Base-by-base conservation (phyloP, 2,329 filamentous ascomycete genomes). In the Teratosphaeria epicoccoides region DNA sequence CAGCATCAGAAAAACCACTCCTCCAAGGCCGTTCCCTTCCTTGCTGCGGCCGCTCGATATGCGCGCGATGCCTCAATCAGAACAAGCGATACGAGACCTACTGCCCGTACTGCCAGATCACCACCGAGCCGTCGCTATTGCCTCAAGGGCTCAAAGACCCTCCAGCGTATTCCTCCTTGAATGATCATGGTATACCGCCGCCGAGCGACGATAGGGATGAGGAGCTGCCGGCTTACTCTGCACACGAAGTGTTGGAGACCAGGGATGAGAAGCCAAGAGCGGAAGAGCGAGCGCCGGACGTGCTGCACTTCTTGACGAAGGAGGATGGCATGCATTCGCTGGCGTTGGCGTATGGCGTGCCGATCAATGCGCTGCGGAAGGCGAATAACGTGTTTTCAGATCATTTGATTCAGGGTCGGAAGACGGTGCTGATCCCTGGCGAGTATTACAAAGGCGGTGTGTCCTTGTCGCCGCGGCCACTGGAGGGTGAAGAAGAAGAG, bases 41-140 rank as follows among this genome's bases (percentile, higher is more conserved):
- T 28, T 91, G 87, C 67, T 91, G 87, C 66, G 73, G 72, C 44
- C 78, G 87, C 50, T 73, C 81, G 37, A 85, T 91, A 62, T 93
- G 87, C 68, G 80, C 81, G 14, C 73, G 73, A 55, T 91, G 87
- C 68, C 78, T 87, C 60, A 71, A 79, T 64, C 83, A 78, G 46
- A 88, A 88, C 64, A 71, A 75, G 25, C 81, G 85, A 40, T 89
- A 88, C 68, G 76, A 77, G 49, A 71, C 74, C 33, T 82, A 82
- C 58, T 82, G 79, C 64, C 87, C 87, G 0, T 91, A 85, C 67
- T 93, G 87, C 66, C 87, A 91, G 68, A 78, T 88, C 59, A 82
- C 83, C 4, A 77, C 73, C 44, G 71, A 69, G 4, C 80, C 82
- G 2, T 46, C 46, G 2, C 68, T 82, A 3, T 74, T 82, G 46